Evolutionary conservation across 2,329 filamentous ascomycete species (phyloP).

Genomic region (Cercospora sp.): DNA sequence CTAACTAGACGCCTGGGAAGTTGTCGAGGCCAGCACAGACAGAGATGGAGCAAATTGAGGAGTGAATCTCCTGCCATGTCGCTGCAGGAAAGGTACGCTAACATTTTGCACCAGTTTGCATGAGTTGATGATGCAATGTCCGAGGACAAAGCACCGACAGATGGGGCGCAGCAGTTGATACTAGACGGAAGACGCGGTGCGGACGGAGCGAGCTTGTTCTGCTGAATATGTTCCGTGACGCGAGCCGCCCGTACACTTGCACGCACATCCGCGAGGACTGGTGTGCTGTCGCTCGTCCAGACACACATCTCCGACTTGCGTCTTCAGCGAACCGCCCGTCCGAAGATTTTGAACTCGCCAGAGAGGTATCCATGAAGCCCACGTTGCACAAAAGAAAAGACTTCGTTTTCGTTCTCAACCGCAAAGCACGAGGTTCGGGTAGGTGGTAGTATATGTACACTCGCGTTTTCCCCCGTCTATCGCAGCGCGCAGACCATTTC

Average conservation of each 20-base stretch:
- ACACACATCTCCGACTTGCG: background rate
- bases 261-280: background rate
- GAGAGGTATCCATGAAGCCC: background rate
- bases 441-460: constrained; percentile 6
- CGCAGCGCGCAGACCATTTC: background rate
- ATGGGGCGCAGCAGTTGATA: background rate
- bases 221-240: background rate
- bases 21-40: background rate
- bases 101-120: background rate
- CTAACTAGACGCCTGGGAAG: background rate
- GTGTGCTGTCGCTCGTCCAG: background rate
- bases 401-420: background rate
- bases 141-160: background rate
- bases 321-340: background rate
- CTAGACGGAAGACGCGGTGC: background rate
- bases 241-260: background rate
- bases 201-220: background rate
- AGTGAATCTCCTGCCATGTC: background rate
- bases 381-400: background rate
- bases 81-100: background rate
- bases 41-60: background rate
- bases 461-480: background rate
- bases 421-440: constrained; percentile 10
- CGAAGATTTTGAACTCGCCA: background rate
- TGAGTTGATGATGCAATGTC: background rate